These are phyloP conservation scores for Cyclocybe aegerita DNA, from an alignment of 768 basidiomycete species.

Conservation along the genomic window DNA sequence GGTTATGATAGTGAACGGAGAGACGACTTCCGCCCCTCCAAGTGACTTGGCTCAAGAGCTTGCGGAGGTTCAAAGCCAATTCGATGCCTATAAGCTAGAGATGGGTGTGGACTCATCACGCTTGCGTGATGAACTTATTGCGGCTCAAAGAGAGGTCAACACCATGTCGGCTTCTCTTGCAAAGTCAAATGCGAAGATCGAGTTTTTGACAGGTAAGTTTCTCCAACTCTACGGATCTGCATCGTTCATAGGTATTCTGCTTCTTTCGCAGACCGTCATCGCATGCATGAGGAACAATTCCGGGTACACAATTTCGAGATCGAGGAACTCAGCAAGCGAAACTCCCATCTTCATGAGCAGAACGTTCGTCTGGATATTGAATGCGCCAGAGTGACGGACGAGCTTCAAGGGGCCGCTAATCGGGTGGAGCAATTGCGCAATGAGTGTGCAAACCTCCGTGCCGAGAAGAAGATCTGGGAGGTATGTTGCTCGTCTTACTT, in stretches of 20 bases:
- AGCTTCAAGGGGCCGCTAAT: slow-evolving; percentile 56
- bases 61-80: slow-evolving; percentile 72
- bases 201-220: slow-evolving; percentile 69
- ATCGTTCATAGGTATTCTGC: slow-evolving; percentile 1
- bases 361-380: slow-evolving; percentile 76
- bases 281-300: slow-evolving; percentile 70
- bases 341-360: slow-evolving; percentile 72
- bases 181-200: slow-evolving; percentile 80
- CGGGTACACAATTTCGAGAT: slow-evolving; percentile 61
- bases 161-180: slow-evolving; percentile 68
- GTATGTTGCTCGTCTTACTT: slow-evolving; percentile 36
- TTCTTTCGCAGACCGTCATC: slow-evolving; percentile 58
- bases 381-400: slow-evolving; percentile 65
- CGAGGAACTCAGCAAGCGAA: slow-evolving; percentile 64
- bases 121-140: slow-evolving; percentile 67
- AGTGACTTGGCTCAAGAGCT: slow-evolving; percentile 58
- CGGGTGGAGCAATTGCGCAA: slow-evolving; percentile 77
- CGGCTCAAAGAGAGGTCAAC: slow-evolving; percentile 67
- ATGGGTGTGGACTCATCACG: slow-evolving; percentile 76
- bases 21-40: slow-evolving; percentile 6
- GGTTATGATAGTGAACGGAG: slow-evolving; percentile 8
- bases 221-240: background rate
- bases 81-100: slow-evolving; percentile 78
- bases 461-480: slow-evolving; percentile 95
- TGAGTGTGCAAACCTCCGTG: slow-evolving; percentile 84